These are phyloP conservation scores for Cutaneotrichosporon sp. DNA, from an alignment of 1,284 basidiomycete genomes.

Conservation along the genomic window DNA sequence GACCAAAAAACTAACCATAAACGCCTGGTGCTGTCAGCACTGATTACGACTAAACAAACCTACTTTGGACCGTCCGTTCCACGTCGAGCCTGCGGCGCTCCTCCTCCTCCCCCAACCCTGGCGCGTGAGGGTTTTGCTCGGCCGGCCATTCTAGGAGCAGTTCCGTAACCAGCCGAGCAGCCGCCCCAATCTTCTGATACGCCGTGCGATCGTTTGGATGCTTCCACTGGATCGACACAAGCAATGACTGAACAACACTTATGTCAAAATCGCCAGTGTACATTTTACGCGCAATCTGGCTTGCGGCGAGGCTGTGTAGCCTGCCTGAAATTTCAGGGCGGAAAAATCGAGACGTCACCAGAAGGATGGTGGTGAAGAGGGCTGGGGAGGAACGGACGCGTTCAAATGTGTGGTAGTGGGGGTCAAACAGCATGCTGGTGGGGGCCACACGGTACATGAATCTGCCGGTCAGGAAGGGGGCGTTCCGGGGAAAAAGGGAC, in stretches of 20 bases:
- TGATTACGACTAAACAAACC: neutral
- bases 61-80: conserved; percentile 12
- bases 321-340: conserved; percentile 13
- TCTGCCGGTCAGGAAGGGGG: neutral
- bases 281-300: conserved; percentile 16
- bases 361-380: conserved; percentile 26
- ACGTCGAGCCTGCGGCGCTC: conserved; percentile 1
- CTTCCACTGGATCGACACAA: conserved; percentile 18
- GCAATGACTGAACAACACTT: conserved; percentile 16
- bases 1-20: neutral
- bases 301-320: conserved; percentile 12
- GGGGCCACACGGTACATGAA: conserved; percentile 5
- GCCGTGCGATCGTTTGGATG: conserved; percentile 14
- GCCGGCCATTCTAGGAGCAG: conserved; percentile 8
- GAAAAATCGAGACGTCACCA: conserved; percentile 20
- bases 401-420: conserved; percentile 14
- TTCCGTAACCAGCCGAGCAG: conserved; percentile 23
- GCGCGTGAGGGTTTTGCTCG: neutral
- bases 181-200: conserved; percentile 25
- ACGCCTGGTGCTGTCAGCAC: conserved; percentile 1
- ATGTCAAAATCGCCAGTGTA: conserved; percentile 12
- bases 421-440: conserved; percentile 9
- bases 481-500: too few relatives aligned
- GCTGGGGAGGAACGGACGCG: neutral
- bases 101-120: conserved; percentile 7